These are phyloP conservation scores for Epichloe festucae DNA, from an alignment of 2,329 filamentous ascomycete genomes.

Conservation along the genomic window DNA sequence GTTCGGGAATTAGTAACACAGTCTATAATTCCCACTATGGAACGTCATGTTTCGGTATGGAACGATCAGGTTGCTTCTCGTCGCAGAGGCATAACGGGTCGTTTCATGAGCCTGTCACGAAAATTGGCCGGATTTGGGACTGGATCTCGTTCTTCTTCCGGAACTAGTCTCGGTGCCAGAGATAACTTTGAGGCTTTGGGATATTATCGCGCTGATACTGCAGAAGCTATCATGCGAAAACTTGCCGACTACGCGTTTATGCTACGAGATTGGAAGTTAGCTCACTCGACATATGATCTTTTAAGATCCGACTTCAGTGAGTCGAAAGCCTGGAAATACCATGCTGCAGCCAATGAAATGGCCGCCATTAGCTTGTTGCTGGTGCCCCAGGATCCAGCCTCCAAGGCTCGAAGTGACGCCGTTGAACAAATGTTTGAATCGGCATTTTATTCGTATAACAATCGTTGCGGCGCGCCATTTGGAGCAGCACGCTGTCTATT, in stretches of 20 bases:
- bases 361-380: conserved; percentile 73
- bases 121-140: conserved; percentile 76
- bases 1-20: conserved; percentile 91
- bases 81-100: conserved; percentile 73
- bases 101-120: conserved; percentile 90
- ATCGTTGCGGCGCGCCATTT: conserved; percentile 66
- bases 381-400: conserved; percentile 55
- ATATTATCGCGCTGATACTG: conserved; percentile 71
- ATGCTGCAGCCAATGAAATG: conserved; percentile 94
- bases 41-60: conserved; percentile 80
- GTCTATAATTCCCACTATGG: conserved; percentile 92
- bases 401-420: conserved; percentile 66
- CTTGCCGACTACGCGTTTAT: conserved; percentile 93
- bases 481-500: conserved; percentile 67
- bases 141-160: conserved; percentile 45
- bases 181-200: conserved; percentile 71
- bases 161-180: conserved; percentile 33
- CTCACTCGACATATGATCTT: conserved; percentile 83
- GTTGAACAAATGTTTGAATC: conserved; percentile 82
- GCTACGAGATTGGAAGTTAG: conserved; percentile 90
- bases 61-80: conserved; percentile 94
- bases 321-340: conserved; percentile 93
- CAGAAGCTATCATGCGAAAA: conserved; percentile 86
- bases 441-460: conserved; percentile 84
- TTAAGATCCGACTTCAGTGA: conserved; percentile 80